These are phyloP conservation scores for Cadophora luteo-olivacea DNA, from an alignment of 2,329 filamentous ascomycete genomes.

Conservation along the genomic window DNA sequence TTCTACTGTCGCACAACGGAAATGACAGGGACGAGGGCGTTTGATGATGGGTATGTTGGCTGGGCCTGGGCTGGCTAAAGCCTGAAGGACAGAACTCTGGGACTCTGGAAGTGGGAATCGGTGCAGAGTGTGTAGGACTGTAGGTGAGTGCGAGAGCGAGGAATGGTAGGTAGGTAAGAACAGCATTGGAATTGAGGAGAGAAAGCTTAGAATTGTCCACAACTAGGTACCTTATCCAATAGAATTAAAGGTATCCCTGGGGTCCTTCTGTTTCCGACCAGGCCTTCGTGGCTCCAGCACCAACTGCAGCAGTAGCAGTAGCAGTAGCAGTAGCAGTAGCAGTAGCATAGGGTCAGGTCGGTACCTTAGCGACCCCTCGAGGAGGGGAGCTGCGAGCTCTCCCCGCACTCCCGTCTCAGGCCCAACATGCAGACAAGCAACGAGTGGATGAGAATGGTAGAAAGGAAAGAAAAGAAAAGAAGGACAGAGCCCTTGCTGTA, in stretches of 20 bases:
- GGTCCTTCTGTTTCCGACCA: not conserved
- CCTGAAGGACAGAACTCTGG: too few relatives aligned
- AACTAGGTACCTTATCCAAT: not conserved
- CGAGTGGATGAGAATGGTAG: conserved; percentile 19
- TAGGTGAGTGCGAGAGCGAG: too few relatives aligned
- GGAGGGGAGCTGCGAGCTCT: not conserved
- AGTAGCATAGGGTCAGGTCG: too few relatives aligned
- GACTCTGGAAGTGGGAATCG: not conserved
- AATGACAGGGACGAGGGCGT: conserved; percentile 22
- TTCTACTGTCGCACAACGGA: conserved; percentile 24
- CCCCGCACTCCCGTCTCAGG: conserved; percentile 28
- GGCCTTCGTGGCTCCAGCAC: conserved; percentile 2
- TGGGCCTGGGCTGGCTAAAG: conserved; percentile 8
- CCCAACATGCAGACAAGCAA: not conserved
- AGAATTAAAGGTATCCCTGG: not conserved
- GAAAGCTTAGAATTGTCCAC: not conserved
- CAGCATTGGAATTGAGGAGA: conserved; percentile 1
- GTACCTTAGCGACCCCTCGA: too few relatives aligned
- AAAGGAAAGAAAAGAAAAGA: not conserved
- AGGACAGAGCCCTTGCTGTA: not conserved
- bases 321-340: too few relatives aligned
- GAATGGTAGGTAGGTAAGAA: not conserved
- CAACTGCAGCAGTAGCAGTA: not conserved
- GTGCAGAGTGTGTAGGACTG: too few relatives aligned
- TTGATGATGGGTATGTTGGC: conserved; percentile 17